Conservation (phyloP, 1,139 yeast species). For the Candida labiduridarum region DNA sequence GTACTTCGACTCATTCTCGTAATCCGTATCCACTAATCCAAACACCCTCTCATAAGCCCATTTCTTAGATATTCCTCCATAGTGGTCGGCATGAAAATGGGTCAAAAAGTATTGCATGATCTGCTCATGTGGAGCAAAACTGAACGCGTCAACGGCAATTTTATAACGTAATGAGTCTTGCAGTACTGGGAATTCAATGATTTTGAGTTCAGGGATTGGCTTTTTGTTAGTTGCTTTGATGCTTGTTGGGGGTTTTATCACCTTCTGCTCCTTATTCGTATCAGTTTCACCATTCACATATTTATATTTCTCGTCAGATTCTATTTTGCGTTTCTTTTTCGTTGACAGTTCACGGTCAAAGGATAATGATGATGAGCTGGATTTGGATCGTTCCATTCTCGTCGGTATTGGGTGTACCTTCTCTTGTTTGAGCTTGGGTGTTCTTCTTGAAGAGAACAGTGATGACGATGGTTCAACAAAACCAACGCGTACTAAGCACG, state of each 20-base stretch:
- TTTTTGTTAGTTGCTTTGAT: constrained; percentile 22
- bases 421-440: background rate
- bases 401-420: background rate
- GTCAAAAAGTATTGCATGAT: constrained; percentile 61
- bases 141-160: constrained; percentile 72
- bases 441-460: background rate
- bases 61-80: constrained; percentile 76
- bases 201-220: constrained; percentile 59
- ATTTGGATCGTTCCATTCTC: constrained; percentile 7
- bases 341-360: constrained; percentile 1
- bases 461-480: constrained; percentile 12
- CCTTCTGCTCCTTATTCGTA: constrained; percentile 13
- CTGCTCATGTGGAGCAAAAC: constrained; percentile 48
- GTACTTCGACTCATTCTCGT: constrained; percentile 44
- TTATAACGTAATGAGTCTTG: constrained; percentile 20
- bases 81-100: constrained; percentile 94
- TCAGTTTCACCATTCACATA: constrained; percentile 16
- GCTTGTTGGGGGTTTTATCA: constrained; percentile 26
- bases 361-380: constrained; percentile 5
- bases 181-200: constrained; percentile 42
- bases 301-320: constrained; percentile 18
- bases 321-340: constrained; percentile 20
- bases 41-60: constrained; percentile 61
- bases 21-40: constrained; percentile 27
- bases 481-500: constrained; percentile 38